Percentiles rank a stretch among this genome's conserved stretches.
Conservation (phyloP, 2,329 filamentous ascomycete genomes). For the Claviceps paspali region DNA sequence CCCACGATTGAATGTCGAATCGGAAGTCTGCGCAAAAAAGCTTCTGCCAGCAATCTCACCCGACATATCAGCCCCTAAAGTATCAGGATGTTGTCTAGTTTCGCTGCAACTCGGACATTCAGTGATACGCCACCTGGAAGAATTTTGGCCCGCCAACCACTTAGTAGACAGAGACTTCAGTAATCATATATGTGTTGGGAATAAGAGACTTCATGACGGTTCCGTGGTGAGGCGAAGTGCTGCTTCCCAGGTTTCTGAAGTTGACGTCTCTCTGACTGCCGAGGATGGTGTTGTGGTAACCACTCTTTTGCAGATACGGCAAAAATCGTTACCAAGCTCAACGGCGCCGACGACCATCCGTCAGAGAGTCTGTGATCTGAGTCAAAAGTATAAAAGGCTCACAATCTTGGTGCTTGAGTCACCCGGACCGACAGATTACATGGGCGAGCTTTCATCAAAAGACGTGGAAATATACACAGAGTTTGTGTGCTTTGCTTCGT, state of each 20-base stretch:
- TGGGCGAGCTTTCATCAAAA: slow-evolving; percentile 20
- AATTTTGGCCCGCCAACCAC: slow-evolving; percentile 30
- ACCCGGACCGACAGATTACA: slow-evolving; percentile 25
- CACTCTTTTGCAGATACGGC: slow-evolving; percentile 55
- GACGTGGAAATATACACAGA: slow-evolving; percentile 31
- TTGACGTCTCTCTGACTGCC: slow-evolving; percentile 60
- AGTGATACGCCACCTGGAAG: slow-evolving; percentile 35
- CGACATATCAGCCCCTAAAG: slow-evolving; percentile 5
- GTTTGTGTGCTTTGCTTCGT: slow-evolving; percentile 33
- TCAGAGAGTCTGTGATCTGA: slow-evolving; percentile 36
- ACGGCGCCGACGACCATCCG: slow-evolving; percentile 31
- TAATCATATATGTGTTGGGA: slow-evolving; percentile 9
- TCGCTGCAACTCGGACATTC: slow-evolving; percentile 31
- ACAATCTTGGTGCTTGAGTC: slow-evolving; percentile 51
- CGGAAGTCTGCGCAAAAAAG: background rate
- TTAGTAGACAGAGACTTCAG: slow-evolving; percentile 47
- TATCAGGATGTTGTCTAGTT: slow-evolving; percentile 28
- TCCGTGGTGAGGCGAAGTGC: background rate
- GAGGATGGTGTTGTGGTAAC: slow-evolving; percentile 54
- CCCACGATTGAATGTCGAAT: background rate
- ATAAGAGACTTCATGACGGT: slow-evolving; percentile 16
- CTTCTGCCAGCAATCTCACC: slow-evolving; percentile 7
- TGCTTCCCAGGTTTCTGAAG: slow-evolving; percentile 34
- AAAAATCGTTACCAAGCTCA: slow-evolving; percentile 46
- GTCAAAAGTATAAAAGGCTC: slow-evolving; percentile 49